Evolutionary conservation across 768 basidiomycete species (phyloP).

Genomic region (Lactifluus pinguis): DNA sequence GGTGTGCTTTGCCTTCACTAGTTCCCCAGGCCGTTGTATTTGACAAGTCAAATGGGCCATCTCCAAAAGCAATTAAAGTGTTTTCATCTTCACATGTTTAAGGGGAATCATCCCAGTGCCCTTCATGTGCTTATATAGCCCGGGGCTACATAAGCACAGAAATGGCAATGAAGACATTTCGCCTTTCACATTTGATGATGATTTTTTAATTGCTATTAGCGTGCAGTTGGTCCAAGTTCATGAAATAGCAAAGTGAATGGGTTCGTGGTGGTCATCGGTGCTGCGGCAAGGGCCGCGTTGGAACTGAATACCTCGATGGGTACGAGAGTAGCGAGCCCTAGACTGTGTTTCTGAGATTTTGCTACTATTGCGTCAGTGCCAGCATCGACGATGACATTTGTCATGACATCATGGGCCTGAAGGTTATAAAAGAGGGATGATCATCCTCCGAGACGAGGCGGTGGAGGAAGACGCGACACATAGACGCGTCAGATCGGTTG

Average conservation of each 20-base stretch:
- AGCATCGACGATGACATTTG: constrained; percentile 79
- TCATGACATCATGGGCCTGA: constrained; percentile 80
- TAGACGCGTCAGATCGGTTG: constrained; percentile 42
- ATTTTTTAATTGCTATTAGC: no score
- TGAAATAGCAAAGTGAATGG: neutral
- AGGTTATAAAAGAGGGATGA: constrained; percentile 85
- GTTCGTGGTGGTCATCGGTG: constrained; percentile 20
- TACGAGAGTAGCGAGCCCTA: constrained; percentile 70
- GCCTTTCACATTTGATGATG: no score
- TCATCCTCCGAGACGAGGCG: constrained; percentile 50
- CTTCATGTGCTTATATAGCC: neutral
- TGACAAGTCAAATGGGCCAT: neutral
- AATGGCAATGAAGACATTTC: no score
- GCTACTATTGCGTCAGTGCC: constrained; percentile 64
- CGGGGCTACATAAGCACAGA: constrained; percentile 5
- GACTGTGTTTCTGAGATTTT: constrained; percentile 52
- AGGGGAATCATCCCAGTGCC: neutral
- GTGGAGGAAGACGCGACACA: constrained; percentile 31
- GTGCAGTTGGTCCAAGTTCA: no score
- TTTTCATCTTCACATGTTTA: neutral
- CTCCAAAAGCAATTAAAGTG: neutral
- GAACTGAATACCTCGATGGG: constrained; percentile 64
- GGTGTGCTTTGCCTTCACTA: no score
- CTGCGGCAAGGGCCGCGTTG: constrained; percentile 21
- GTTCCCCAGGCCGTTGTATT: neutral